Evolutionary conservation across 768 basidiomycete species (phyloP).

Genomic region (Serpula lacrymans): DNA sequence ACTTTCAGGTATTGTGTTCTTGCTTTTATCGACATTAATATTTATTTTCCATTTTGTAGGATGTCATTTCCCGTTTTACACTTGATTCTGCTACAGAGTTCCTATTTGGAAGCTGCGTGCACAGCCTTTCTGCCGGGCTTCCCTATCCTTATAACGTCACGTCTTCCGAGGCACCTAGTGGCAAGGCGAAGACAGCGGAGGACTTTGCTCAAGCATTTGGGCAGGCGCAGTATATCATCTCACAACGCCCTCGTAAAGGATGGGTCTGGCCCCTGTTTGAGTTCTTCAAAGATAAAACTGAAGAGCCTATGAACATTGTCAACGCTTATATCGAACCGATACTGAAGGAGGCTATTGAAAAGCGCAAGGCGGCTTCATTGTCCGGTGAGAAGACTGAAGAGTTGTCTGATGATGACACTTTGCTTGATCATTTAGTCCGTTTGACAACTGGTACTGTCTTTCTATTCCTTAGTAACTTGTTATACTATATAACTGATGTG

Average conservation of each 20-base stretch:
- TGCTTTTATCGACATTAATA: slow-evolving; percentile 1
- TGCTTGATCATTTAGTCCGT: slow-evolving; percentile 55
- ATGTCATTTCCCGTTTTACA: slow-evolving; percentile 59
- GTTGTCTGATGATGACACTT: slow-evolving; percentile 40
- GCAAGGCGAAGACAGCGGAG: slow-evolving; percentile 31
- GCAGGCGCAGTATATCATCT: slow-evolving; percentile 42
- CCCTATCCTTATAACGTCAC: slow-evolving; percentile 47
- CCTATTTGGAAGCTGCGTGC: slow-evolving; percentile 57
- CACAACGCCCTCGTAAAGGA: slow-evolving; percentile 40
- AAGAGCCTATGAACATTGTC: slow-evolving; percentile 48
- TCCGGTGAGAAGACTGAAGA: slow-evolving; percentile 24
- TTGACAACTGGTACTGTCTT: slow-evolving; percentile 37
- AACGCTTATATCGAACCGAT: slow-evolving; percentile 50
- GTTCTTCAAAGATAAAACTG: slow-evolving; percentile 43
- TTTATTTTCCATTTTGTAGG: slow-evolving; percentile 27
- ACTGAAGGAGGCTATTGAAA: slow-evolving; percentile 40
- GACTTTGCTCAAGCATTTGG: slow-evolving; percentile 49
- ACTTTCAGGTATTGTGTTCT: slow-evolving; percentile 46
- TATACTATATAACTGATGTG: no score
- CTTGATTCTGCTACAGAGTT: slow-evolving; percentile 67
- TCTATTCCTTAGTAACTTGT: not conserved
- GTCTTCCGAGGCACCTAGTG: slow-evolving; percentile 13
- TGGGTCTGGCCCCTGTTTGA: slow-evolving; percentile 55
- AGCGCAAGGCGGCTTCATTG: slow-evolving; percentile 25
- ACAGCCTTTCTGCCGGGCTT: slow-evolving; percentile 47